These are phyloP conservation scores for Alternaria conjuncta DNA, from an alignment of 2,329 filamentous ascomycete genomes.

Conservation along the genomic window DNA sequence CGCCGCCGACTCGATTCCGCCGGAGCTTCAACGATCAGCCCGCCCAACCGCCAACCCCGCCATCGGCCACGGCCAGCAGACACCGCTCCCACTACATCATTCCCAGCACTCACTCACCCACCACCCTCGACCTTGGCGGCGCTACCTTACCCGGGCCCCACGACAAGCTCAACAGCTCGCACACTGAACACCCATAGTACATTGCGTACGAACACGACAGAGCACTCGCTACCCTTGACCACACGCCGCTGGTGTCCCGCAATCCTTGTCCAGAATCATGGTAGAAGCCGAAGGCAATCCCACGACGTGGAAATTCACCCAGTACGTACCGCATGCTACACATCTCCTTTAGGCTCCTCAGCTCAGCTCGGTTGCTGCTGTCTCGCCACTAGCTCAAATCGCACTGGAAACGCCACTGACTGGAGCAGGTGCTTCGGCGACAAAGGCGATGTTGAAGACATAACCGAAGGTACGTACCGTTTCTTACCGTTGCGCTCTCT, in stretches of 20 bases:
- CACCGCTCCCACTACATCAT: conserved; percentile 38
- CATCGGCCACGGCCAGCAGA: conserved; percentile 29
- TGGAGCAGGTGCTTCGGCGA: conserved; percentile 92
- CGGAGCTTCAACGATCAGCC: conserved; percentile 8
- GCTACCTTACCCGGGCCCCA: conserved; percentile 25
- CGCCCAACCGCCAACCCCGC: conserved; percentile 21
- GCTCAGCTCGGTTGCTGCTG: neutral
- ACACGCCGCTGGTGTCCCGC: conserved; percentile 12
- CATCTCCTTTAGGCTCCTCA: neutral
- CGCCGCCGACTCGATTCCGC: conserved; percentile 26
- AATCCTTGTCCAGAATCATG: conserved; percentile 67
- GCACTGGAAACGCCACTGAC: conserved; percentile 28
- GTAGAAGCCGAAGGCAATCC: conserved; percentile 93
- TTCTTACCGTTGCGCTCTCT: neutral
- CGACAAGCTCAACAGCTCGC: conserved; percentile 19
- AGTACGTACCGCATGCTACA: conserved; percentile 67
- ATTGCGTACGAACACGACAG: conserved; percentile 7
- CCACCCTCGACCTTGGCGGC: conserved; percentile 40
- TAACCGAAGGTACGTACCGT: conserved; percentile 79
- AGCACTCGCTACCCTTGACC: conserved; percentile 22
- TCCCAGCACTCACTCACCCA: conserved; percentile 23
- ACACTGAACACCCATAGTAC: conserved; percentile 6
- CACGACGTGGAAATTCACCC: conserved; percentile 99
- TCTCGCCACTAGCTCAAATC: neutral
- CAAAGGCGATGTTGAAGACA: conserved; percentile 98